These are phyloP conservation scores for Hemisphaericaspora xylanilytica DNA, from an alignment of 1,139 yeast species.

Conservation along the genomic window DNA sequence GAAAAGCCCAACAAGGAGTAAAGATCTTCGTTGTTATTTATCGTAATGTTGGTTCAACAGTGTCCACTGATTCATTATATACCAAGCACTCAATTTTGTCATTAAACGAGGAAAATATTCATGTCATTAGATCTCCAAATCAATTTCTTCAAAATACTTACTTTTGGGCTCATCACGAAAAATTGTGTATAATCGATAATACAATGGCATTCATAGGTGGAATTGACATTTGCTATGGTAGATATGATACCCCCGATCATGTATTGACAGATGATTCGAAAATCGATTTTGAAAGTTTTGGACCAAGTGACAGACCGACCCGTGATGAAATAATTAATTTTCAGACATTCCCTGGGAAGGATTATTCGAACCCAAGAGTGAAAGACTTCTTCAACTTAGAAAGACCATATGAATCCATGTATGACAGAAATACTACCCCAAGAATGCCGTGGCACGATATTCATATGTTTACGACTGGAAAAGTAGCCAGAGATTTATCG, in stretches of 20 bases:
- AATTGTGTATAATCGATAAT: conserved; percentile 81
- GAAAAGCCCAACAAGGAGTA: conserved; percentile 93
- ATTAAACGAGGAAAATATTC: conserved; percentile 76
- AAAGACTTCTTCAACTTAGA: conserved; percentile 81
- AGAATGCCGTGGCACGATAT: conserved; percentile 99
- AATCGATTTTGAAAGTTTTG: conserved; percentile 37
- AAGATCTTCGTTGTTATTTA: conserved; percentile 88
- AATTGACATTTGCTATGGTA: conserved; percentile 89
- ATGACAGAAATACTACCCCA: conserved; percentile 75
- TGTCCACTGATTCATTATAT: conserved; percentile 90
- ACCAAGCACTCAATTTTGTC: conserved; percentile 90
- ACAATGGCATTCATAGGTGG: conserved; percentile 93
- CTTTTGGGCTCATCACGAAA: conserved; percentile 99
- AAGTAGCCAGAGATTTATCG: conserved; percentile 86
- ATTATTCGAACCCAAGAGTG: conserved; percentile 92
- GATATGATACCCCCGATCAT: conserved; percentile 97
- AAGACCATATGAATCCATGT: conserved; percentile 89
- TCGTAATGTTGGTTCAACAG: conserved; percentile 90
- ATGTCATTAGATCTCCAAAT: conserved; percentile 91
- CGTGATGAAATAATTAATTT: conserved; percentile 42
- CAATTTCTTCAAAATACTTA: conserved; percentile 90
- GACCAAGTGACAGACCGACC: conserved; percentile 26
- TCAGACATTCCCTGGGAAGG: conserved; percentile 94
- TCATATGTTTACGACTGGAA: conserved; percentile 95
- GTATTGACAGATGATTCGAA: conserved; percentile 74